These are phyloP conservation scores for Talaromyces atroroseus DNA, from an alignment of 2,329 filamentous ascomycete species.

Conservation along the genomic window DNA sequence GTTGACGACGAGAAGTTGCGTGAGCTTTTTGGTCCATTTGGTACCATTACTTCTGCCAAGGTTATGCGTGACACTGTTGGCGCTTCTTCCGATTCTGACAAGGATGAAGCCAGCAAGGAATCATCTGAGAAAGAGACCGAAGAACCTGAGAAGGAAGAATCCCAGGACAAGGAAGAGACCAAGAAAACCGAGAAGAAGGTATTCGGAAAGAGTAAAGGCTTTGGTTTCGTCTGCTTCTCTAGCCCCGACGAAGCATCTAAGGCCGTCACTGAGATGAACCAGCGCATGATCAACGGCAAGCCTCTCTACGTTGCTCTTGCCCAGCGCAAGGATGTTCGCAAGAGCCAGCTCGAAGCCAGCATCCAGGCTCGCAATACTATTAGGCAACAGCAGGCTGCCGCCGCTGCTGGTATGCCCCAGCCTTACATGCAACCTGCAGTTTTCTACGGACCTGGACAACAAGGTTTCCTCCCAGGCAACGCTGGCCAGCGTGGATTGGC, in stretches of 20 bases:
- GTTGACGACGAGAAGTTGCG: constrained; percentile 97
- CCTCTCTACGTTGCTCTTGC: constrained; percentile 95
- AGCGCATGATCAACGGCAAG: constrained; percentile 97
- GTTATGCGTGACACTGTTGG: constrained; percentile 80
- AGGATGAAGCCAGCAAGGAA: constrained; percentile 34
- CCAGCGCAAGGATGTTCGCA: constrained; percentile 98
- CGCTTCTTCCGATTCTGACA: constrained; percentile 32
- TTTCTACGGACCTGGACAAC: constrained; percentile 76
- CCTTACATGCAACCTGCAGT: constrained; percentile 81
- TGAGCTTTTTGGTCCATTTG: constrained; percentile 83
- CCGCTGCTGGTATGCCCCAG: constrained; percentile 78
- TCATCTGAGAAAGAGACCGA: constrained; percentile 30
- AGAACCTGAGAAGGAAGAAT: constrained; percentile 37
- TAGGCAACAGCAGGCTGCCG: constrained; percentile 94
- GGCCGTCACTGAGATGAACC: constrained; percentile 99
- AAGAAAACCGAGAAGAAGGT: constrained; percentile 56
- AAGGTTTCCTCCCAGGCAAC: constrained; percentile 51
- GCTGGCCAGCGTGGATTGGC: constrained; percentile 57
- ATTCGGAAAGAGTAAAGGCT: constrained; percentile 98
- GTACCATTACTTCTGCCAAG: constrained; percentile 96
- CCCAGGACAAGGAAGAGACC: constrained; percentile 47
- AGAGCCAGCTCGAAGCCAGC: constrained; percentile 97
- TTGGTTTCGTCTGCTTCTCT: constrained; percentile 99
- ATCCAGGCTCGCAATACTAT: constrained; percentile 99
- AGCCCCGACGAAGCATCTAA: constrained; percentile 99